Base-by-base conservation (phyloP, 2,329 filamentous ascomycete species). In the Colletotrichum magnum region DNA sequence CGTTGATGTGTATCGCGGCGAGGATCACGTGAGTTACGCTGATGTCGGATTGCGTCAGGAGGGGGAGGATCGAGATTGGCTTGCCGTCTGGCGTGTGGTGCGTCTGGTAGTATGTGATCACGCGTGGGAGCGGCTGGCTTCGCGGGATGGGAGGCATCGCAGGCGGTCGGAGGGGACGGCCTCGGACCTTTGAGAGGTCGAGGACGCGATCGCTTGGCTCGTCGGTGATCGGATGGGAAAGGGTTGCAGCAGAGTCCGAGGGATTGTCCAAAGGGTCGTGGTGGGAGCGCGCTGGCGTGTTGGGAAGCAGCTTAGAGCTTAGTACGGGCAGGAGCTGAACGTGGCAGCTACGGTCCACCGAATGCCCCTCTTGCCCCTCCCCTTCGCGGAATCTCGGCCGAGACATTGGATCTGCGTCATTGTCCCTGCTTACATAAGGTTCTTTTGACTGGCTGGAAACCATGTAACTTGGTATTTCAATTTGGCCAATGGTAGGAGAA, bases 1-100 rank as follows among this genome's bases (percentile, higher is more conserved):
- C 85, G 78, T 96, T 95, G 74, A 98, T 83, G 80, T 98, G 95
- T 69, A 98, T 89, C 13, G 95, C 94, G 6, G 93, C 94, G 57
- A 98, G 82, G 74, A 97, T 95, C 69, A 97, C 86, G 81, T 98
- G 95, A 0, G 95, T 97, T 28, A 88, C 77, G 45, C 84, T 78
- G 71, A 88, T 85, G 64, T 79, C 78, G 5, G 83, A 76, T 54
- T 84, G 79, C 16, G 79, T 83, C 72, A 89, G 76, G 64, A 89
- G 80, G 1, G 86, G 86, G 3, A 89, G 81, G 69, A 88, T 80
- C 4, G 87, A 88, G 71, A 89, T 84, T 69, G 83, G 82, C 6
- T 80, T 77, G 43, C 82, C 82, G 0, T 74, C 68, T 6, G 75
- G 72, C 71, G 84, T 80, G 75, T 88, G 86, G 39, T 86, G 87